Conservation (phyloP, 768 basidiomycete species). For the Termitomyces sp. region DNA sequence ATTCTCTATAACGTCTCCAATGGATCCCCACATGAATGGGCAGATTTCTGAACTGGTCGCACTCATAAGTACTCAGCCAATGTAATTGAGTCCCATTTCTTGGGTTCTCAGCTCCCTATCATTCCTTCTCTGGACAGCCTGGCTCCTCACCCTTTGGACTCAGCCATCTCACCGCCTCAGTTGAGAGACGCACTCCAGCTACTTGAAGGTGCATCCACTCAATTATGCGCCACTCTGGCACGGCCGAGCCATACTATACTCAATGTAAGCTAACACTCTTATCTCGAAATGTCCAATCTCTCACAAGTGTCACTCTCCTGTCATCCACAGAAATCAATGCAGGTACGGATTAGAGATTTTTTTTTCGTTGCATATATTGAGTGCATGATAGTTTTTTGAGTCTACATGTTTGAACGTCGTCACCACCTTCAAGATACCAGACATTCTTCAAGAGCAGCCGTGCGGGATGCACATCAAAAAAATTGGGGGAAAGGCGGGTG, state of each 20-base stretch:
- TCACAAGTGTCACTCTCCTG: no score
- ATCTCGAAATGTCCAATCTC: no score
- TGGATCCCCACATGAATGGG: background rate
- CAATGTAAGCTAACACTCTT: constrained; percentile 11
- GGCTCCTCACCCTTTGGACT: constrained; percentile 17
- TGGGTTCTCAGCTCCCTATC: background rate
- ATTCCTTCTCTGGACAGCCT: constrained; percentile 18
- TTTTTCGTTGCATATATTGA: no score
- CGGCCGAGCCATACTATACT: constrained; percentile 18
- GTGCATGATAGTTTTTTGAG: no score
- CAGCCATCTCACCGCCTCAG: constrained; percentile 10
- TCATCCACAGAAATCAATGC: no score
- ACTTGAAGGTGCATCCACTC: constrained; percentile 23
- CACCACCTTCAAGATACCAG: no score
- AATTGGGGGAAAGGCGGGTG: no score
- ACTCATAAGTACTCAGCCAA: no score
- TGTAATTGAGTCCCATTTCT: background rate
- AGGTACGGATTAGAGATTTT: no score
- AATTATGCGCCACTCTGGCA: constrained; percentile 19
- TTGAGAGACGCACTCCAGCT: constrained; percentile 18
- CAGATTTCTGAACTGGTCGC: constrained; percentile 7
- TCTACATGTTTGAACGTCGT: no score
- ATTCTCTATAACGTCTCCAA: background rate
- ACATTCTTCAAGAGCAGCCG: no score
- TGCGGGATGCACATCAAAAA: no score